Evolutionary conservation across 345 rosid species (phyloP).

Genomic region (Melaleuca alternifolia): DNA sequence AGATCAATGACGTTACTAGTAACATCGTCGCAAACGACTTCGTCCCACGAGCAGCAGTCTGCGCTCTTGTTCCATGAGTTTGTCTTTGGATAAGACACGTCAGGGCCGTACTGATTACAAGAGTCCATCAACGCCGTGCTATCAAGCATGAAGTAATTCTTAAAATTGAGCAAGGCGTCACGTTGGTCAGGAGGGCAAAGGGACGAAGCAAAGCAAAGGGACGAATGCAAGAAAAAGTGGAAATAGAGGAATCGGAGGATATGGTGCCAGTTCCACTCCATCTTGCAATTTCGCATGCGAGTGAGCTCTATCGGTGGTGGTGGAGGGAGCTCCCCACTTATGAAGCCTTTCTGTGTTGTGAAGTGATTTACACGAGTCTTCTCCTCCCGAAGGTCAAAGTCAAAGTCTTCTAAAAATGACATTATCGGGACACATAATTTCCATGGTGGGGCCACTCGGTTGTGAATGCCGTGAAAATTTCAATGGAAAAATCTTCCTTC

Average conservation of each 20-base stretch:
- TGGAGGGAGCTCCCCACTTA: no score
- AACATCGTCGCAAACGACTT: background rate
- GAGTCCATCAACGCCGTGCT: background rate
- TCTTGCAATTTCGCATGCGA: background rate
- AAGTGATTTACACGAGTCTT: no score
- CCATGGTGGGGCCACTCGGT: no score
- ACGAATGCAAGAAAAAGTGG: background rate
- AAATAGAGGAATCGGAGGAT: background rate
- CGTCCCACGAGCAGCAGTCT: background rate
- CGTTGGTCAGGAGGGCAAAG: background rate
- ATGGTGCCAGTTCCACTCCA: background rate
- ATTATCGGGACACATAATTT: no score
- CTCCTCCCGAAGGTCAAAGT: no score
- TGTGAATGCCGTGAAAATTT: no score
- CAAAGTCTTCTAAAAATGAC: no score
- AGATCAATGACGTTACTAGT: background rate
- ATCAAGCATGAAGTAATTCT: background rate
- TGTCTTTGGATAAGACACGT: background rate
- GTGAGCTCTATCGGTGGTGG: background rate
- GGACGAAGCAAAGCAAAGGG: background rate
- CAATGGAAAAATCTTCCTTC: no score
- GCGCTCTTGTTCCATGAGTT: background rate
- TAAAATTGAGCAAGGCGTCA: background rate
- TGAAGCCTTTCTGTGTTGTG: no score
- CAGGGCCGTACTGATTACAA: fast-evolving